Evolutionary conservation across 176 grass and related monocot genomes (phyloP).

Genomic region (Echinochloa phyllopogon): DNA sequence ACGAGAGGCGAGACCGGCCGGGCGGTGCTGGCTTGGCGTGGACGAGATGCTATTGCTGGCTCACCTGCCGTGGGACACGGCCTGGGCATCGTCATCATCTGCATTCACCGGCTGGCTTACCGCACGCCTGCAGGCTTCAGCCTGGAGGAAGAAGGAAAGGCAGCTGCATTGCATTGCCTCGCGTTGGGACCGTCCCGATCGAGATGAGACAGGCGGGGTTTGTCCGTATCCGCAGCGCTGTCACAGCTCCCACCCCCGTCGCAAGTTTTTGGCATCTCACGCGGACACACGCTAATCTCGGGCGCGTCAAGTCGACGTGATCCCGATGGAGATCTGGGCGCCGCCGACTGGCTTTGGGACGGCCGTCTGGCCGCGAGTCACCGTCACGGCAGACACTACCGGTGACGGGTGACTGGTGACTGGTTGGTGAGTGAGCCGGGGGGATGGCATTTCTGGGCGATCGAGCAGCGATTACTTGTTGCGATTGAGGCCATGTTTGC

Average conservation of each 20-base stretch:
- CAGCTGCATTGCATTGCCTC: background rate
- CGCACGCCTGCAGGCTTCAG: background rate
- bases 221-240: background rate
- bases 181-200: background rate
- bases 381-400: background rate
- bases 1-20: too few relatives aligned
- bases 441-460: background rate
- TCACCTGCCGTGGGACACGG: conserved; percentile 6
- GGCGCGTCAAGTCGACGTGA: conserved; percentile 19
- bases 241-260: background rate
- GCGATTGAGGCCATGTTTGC: too few relatives aligned
- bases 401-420: background rate
- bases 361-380: background rate
- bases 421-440: background rate
- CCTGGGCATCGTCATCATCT: background rate
- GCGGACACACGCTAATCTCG: background rate
- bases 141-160: background rate
- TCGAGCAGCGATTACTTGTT: conserved; percentile 38
- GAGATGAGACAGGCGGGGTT: conserved; percentile 5
- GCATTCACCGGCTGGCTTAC: background rate
- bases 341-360: background rate
- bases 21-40: background rate
- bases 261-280: background rate
- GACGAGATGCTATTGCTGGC: conserved; percentile 3
- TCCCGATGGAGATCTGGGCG: conserved; percentile 8